Evolutionary conservation across 2,329 filamentous ascomycete species (phyloP).

Genomic region (Colletotrichum euphorbiae): DNA sequence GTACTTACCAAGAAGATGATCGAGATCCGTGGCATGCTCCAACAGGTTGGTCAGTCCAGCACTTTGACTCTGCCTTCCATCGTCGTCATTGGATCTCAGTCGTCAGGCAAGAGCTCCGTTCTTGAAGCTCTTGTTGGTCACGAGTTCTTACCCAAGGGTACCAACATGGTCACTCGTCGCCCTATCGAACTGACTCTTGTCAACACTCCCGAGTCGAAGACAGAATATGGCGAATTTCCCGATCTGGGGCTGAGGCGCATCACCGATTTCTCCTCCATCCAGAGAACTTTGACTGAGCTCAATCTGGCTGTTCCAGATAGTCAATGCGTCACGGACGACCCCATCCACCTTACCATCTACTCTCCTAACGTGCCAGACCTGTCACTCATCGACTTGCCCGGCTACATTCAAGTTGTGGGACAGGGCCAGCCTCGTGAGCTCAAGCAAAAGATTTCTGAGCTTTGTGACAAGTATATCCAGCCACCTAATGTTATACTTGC

Average conservation of each 20-base stretch:
- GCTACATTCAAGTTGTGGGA: conserved; percentile 96
- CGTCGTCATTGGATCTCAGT: conserved; percentile 99
- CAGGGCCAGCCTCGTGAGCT: conserved; percentile 90
- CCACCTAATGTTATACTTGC: conserved; percentile 95
- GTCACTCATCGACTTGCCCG: conserved; percentile 94
- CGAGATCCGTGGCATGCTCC: conserved; percentile 92
- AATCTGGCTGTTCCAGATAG: conserved; percentile 91
- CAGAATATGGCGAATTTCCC: conserved; percentile 96
- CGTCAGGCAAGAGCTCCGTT: conserved; percentile 97
- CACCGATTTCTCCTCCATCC: conserved; percentile 91
- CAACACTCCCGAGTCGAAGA: conserved; percentile 87
- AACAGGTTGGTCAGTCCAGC: conserved; percentile 91
- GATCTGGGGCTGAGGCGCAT: conserved; percentile 90
- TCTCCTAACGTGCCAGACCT: conserved; percentile 96
- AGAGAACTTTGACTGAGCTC: conserved; percentile 92
- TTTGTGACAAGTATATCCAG: conserved; percentile 99
- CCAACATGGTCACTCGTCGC: conserved; percentile 96
- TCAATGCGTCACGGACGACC: conserved; percentile 95
- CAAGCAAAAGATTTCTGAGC: conserved; percentile 94
- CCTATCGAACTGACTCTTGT: conserved; percentile 96
- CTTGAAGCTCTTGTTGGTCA: conserved; percentile 97
- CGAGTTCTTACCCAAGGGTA: conserved; percentile 97
- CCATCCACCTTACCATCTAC: conserved; percentile 94
- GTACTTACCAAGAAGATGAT: conserved; percentile 99
- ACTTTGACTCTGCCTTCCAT: conserved; percentile 92